A percentile compares a stretch with the other conserved stretches of the same genome.
Conservation (phyloP, 108 stramenopile genomes). For the Cyclostephanos invisitatus region DNA sequence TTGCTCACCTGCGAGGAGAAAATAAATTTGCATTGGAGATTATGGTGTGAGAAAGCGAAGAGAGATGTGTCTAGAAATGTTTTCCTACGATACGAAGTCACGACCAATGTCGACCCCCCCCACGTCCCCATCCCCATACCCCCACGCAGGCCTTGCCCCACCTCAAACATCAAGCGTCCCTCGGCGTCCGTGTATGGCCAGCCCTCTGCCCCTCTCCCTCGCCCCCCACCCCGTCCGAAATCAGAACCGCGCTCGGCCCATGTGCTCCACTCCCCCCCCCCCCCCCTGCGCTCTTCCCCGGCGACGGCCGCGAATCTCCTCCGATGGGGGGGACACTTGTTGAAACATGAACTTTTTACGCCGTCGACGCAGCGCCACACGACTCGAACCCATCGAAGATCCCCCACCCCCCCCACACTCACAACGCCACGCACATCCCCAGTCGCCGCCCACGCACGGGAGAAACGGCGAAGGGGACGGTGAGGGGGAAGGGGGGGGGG, state of each 20-base stretch:
- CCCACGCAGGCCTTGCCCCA: too few species aligned
- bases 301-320: too few species aligned
- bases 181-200: too few species aligned
- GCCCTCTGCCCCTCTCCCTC: too few species aligned
- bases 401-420: too few species aligned
- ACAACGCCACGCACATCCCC: too few species aligned
- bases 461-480: background rate
- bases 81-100: background rate
- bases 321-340: too few species aligned
- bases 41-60: background rate
- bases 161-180: background rate
- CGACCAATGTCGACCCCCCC: background rate
- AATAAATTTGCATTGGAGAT: background rate
- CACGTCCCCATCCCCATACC: background rate
- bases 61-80: background rate
- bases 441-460: too few species aligned
- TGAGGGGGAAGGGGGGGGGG: too few species aligned
- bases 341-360: too few species aligned
- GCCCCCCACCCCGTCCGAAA: background rate
- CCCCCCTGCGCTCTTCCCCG: background rate
- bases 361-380: too few species aligned
- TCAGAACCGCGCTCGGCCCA: background rate
- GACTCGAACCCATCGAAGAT: too few species aligned
- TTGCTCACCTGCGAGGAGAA: conserved; percentile 76
- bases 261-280: background rate